Evolutionary conservation across 73 alveolate genomes (phyloP), one percentile per base, ranked within the genome.

Genomic region (Blepharisma japonicum): DNA sequence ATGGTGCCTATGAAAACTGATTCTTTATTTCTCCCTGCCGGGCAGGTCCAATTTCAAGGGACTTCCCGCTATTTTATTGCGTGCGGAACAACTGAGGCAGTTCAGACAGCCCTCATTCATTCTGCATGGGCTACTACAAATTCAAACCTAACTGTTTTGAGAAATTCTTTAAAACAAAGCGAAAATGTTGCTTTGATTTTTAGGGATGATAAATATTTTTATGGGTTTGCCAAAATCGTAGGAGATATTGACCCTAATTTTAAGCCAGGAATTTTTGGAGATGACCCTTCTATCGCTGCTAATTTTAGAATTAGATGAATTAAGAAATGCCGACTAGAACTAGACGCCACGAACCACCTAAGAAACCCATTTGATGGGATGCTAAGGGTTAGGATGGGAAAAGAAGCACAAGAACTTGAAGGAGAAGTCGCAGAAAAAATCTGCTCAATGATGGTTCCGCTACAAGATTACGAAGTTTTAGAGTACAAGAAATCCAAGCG

Each of bases 171-270:
- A 14, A 11, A 45, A 9, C 56, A 70, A 45, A 47, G 80, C 27
- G 80, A n/a, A 20, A 70, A 70, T 70, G 80, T 70, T 45, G 66
- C 66, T 14, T 54, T 70, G 11, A 38, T 70, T 38, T 70, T 70
- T 54, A 70, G 42, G n/a, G 80, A 70, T 54, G 83, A 21, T 6
- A 42, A 39, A 32, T 21, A 21, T 20, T 77, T 77, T 46, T 66
- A 55, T n/a, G 84, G 84, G 7, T 77, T 20, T 56, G 84, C 56
- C 27, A 42, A 45, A 27, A 77, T 77, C 45, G 80, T 32, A 20
- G 7, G 49, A 42, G 81, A 21, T 6, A 27, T 48, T 20, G 80
- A 74, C 78, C 53, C 83, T 8, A 53, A 20, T 25, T 25, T 74
- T 11, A 11, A 74, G 45, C 83, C 83, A 14, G 80, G 80, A 11